Base-by-base conservation (phyloP, 2,329 filamentous ascomycete species). In the Canariomyces notabilis region DNA sequence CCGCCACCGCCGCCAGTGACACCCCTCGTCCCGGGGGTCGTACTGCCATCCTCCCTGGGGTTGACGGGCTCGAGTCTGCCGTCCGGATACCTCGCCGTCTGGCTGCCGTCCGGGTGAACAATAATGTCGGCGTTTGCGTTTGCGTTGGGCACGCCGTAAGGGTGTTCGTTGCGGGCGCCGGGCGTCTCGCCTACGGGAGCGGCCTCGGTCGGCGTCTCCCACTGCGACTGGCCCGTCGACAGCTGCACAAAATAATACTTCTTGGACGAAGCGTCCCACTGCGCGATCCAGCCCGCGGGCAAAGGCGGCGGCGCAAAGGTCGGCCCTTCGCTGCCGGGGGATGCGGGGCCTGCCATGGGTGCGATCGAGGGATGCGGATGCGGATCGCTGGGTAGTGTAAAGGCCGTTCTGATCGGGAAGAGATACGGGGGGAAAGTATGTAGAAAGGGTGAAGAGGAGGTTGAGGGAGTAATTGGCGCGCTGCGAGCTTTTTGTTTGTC, bases 211-310 rank as follows among this genome's bases (percentile, higher is more conserved):
- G 83, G 83, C 23, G 77, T 74, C n/a, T 87, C 83, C 83, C 84
- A 87, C 65, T 87, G 83, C 52, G 83, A 85, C 31, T 79, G 73
- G 38, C 83, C 83, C 6, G 83, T 87, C 43, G 80, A 82, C 44
- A 87, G 76, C 64, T 87, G 82, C 41, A 87, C 83, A 62, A 79
- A 85, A 64, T 85, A 85, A 63, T 84, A 85, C 63, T 83, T 83
- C 63, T 72, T 76, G 63, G 73, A 79, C 46, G 72, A 61, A 52
- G 74, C 76, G 60, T 85, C 81, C 81, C 81, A 85, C 67, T 85
- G 81, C 48, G 80, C 79, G 59, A 83, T 84, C 81, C 81, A 85
- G 59, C 81, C 81, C 11, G 77, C 67, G 40, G 81, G 81, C 42
- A 84, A 72, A 37, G 71, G 68, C 38, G 81, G 81, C 53, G 81